Evolutionary conservation across 139 green algal species (phyloP).

Genomic region (Mychonastes homosphaera): DNA sequence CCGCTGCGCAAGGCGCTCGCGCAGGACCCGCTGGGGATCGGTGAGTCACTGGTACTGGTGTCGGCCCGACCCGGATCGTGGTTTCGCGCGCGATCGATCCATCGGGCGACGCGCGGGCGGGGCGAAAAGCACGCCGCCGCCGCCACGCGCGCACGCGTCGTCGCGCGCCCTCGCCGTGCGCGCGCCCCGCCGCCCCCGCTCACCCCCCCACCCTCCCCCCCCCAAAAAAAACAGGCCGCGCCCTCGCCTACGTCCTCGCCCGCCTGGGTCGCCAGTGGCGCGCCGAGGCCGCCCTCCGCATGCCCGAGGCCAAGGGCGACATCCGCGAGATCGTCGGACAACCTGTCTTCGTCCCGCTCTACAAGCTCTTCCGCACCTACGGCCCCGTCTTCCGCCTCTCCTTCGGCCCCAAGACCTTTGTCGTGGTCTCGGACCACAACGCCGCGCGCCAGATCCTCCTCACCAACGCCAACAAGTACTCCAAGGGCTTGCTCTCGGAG

Average conservation of each 20-base stretch:
- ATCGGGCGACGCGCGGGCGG: no score
- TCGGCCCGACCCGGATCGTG: no score
- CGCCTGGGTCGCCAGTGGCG: slow-evolving; percentile 55
- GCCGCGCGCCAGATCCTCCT: slow-evolving; percentile 74
- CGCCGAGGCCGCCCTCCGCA: slow-evolving; percentile 33
- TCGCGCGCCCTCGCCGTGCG: no score
- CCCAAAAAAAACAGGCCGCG: no score
- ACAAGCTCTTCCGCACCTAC: slow-evolving; percentile 70
- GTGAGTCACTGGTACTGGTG: slow-evolving; percentile 33
- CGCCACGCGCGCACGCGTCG: no score
- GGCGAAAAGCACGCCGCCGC: no score
- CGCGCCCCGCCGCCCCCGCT: neutral
- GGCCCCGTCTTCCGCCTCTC: slow-evolving; percentile 78
- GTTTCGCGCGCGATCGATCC: no score
- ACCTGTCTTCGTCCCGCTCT: slow-evolving; percentile 93
- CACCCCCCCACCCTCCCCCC: neutral
- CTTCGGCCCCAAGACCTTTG: slow-evolving; percentile 94
- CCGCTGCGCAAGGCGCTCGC: slow-evolving; percentile 58
- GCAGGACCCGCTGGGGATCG: slow-evolving; percentile 48
- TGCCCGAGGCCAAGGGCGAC: slow-evolving; percentile 64
- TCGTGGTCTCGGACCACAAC: slow-evolving; percentile 80
- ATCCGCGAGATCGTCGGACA: slow-evolving; percentile 74
- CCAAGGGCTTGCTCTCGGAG: slow-evolving; percentile 76
- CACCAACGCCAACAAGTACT: slow-evolving; percentile 83
- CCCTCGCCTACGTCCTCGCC: slow-evolving; percentile 47